A percentile compares a stretch with the other conserved stretches of the same genome.
Conservation (phyloP, 164 flowering plant species). For the Tinospora cordifolia region DNA sequence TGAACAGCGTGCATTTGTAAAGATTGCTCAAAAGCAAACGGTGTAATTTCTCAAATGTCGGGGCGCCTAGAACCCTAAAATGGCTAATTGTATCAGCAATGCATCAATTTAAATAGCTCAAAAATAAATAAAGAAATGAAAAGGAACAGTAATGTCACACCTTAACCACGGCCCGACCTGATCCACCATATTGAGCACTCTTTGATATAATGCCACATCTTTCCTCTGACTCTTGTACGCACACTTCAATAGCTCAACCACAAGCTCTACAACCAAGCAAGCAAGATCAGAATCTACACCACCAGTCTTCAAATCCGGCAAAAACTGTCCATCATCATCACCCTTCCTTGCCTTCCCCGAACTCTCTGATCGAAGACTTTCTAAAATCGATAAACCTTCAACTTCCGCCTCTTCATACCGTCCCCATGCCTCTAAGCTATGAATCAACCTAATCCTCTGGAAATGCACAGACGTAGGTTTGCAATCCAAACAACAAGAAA, state of each 20-base stretch:
- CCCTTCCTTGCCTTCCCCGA: slow-evolving; percentile 13
- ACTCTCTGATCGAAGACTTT: slow-evolving; percentile 28
- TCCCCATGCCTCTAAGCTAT: slow-evolving; percentile 44
- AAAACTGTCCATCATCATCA: slow-evolving; percentile 15
- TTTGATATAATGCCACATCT: slow-evolving; percentile 32
- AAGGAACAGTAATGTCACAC: slow-evolving; percentile 23
- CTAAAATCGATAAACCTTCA: slow-evolving; percentile 45
- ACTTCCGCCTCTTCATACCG: slow-evolving; percentile 36
- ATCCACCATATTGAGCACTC: slow-evolving; percentile 44
- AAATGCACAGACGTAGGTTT: slow-evolving; percentile 39
- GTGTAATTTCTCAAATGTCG: slow-evolving; percentile 42
- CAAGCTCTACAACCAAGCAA: slow-evolving; percentile 44
- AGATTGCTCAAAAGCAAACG: slow-evolving; percentile 37
- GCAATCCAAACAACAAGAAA: slow-evolving; percentile 40
- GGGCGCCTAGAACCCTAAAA: slow-evolving; percentile 53
- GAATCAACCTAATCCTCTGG: slow-evolving; percentile 48
- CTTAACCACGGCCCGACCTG: slow-evolving; percentile 60
- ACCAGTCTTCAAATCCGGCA: slow-evolving; percentile 29
- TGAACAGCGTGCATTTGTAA: slow-evolving; percentile 33
- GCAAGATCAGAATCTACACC: slow-evolving; percentile 42
- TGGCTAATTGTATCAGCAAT: not conserved
- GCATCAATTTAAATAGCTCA: not conserved
- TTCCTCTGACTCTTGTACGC: slow-evolving; percentile 34
- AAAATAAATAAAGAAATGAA: not conserved
- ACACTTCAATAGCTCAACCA: slow-evolving; percentile 42